Evolutionary conservation across 2,329 filamentous ascomycete species (phyloP).

Genomic region (Dryadomyces quercivorus): DNA sequence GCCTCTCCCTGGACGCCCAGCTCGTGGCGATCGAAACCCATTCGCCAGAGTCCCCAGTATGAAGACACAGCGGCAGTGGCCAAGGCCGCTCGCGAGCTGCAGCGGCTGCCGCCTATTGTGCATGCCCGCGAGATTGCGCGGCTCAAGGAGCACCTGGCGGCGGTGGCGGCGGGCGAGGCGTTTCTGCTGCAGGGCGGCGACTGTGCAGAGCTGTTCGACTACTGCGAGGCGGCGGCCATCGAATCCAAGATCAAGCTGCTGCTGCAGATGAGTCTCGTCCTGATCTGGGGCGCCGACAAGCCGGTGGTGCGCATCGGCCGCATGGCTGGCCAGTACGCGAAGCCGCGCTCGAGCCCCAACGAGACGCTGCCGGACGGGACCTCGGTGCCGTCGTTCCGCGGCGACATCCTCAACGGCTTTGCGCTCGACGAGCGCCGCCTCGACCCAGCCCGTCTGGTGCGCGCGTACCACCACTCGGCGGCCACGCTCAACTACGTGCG

Average conservation of each 20-base stretch:
- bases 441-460: conserved; percentile 73
- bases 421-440: conserved; percentile 61
- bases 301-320: conserved; percentile 88
- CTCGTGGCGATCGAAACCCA: conserved; percentile 67
- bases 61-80: conserved; percentile 47
- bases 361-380: conserved; percentile 60
- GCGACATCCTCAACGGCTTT: conserved; percentile 91
- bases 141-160: conserved; percentile 64
- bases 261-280: conserved; percentile 89
- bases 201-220: conserved; percentile 94
- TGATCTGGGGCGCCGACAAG: conserved; percentile 75
- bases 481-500: conserved; percentile 91
- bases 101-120: conserved; percentile 62
- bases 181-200: conserved; percentile 95
- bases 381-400: conserved; percentile 80
- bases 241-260: conserved; percentile 95
- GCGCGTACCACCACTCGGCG: conserved; percentile 91
- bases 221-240: conserved; percentile 80
- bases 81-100: conserved; percentile 51
- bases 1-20: conserved; percentile 38
- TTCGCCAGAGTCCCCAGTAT: conserved; percentile 65
- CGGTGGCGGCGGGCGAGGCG: conserved; percentile 81
- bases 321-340: conserved; percentile 96
- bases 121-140: conserved; percentile 69
- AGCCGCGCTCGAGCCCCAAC: conserved; percentile 79